Evolutionary conservation across 169 alveolate species (phyloP), one percentile per base, ranked within the genome.

Genomic region (Plasmodium gaboni): DNA sequence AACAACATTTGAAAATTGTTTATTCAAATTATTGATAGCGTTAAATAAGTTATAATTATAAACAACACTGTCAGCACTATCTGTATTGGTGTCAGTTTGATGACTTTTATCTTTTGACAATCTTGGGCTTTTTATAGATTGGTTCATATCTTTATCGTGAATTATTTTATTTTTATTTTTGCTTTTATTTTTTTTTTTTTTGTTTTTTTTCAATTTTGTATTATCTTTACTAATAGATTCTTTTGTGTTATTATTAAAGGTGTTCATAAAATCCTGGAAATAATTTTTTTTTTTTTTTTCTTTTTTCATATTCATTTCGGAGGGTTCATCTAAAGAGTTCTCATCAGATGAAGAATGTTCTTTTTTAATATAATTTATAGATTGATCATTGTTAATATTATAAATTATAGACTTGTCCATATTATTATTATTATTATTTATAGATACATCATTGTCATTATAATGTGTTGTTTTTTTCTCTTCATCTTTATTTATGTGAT

Each of bases 31-130:
- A 59, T 78, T 26, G 3, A 78, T 65, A 9, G 89, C 89, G 46
- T 51, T 67, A 50, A 64, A 78, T 26, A 78, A 15, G 22, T 78
- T 78, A 53, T 78, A 78, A 46, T 78, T 78, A 63, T 78, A 78
- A 5, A 78, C 89, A n/a, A 78, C 89, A 1, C 89, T 78, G 24
- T 78, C 89, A 3, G 61, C 89, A 44, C 89, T 78, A 12, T 59
- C 89, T 32, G 78, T 65, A 4, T 32, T 13, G 8, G 22, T 53
- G 10, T 64, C 89, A 57, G 63, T 60, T 10, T 17, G 5, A 17
- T 73, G n/a, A n/a, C 19, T 42, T 0, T 59, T 38, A n/a, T 73
- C 87, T 38, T 38, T 38, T 38, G 24, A 51, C 8, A 26, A 17
- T 9, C 44, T 19, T 5, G 17, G 15, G 1, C 17, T 63, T 19